These are phyloP conservation scores for Orychophragmus violaceus DNA, from an alignment of 345 rosid genomes.

Conservation along the genomic window DNA sequence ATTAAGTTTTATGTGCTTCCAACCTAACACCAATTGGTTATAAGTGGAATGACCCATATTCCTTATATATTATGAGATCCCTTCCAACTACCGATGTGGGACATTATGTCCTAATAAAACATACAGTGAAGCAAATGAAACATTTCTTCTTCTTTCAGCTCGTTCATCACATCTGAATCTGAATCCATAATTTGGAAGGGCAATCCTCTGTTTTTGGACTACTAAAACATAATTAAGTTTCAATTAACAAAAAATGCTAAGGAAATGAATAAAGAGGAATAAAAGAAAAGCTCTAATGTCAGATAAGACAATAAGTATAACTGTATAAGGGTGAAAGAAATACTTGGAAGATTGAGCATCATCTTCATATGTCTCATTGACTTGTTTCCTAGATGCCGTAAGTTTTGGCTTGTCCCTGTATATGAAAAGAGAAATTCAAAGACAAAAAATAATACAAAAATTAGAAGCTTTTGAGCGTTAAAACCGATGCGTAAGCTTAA, in stretches of 20 bases:
- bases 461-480: too few relatives aligned
- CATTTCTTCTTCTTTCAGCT: constrained; percentile 91
- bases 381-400: constrained; percentile 32
- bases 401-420: constrained; percentile 49
- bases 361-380: constrained; percentile 40
- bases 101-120: too few relatives aligned
- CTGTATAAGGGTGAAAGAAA: constrained; percentile 36
- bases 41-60: too few relatives aligned
- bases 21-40: too few relatives aligned
- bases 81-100: too few relatives aligned
- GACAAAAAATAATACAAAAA: too few relatives aligned
- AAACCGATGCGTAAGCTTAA: too few relatives aligned
- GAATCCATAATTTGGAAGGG: constrained; percentile 87
- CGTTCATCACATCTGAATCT: constrained; percentile 85
- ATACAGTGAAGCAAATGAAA: constrained; percentile 20
- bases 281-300: too few relatives aligned
- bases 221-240: constrained; percentile 36
- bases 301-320: too few relatives aligned
- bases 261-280: not conserved
- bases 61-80: too few relatives aligned
- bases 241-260: not conserved
- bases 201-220: constrained; percentile 51
- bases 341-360: constrained; percentile 50
- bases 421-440: not conserved
- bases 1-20: too few relatives aligned